Evolutionary conservation across 2,329 filamentous ascomycete species (phyloP).

Genomic region (Juglanconis sp.): DNA sequence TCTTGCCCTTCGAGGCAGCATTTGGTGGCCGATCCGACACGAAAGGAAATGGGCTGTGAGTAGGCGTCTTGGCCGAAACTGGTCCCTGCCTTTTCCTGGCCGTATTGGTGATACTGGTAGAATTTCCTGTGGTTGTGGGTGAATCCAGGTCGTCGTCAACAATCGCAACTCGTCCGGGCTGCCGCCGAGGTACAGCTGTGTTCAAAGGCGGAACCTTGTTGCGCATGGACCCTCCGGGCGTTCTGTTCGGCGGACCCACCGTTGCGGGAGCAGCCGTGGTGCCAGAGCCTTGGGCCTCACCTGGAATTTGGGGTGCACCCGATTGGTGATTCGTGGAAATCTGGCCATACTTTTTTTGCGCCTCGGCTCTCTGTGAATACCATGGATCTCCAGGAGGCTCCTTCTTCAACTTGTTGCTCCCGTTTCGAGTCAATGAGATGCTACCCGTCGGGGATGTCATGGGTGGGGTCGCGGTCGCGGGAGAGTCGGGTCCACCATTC

Average conservation of each 20-base stretch:
- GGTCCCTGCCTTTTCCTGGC: conserved; percentile 18
- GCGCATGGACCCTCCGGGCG: conserved; percentile 15
- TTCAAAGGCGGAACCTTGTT: conserved; percentile 13
- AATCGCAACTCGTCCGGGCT: conserved; percentile 8
- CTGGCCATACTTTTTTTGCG: conserved; percentile 33
- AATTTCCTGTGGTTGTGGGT: conserved; percentile 20
- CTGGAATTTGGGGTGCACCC: conserved; percentile 1
- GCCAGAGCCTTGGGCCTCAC: neutral
- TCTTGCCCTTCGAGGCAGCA: conserved; percentile 4
- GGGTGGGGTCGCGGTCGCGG: conserved; percentile 25
- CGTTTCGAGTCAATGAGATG: conserved; percentile 41
- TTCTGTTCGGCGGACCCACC: conserved; percentile 7
- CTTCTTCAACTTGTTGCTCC: conserved; percentile 59
- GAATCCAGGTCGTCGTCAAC: conserved; percentile 19
- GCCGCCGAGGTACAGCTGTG: conserved; percentile 8
- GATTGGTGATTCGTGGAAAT: neutral
- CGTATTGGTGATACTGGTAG: conserved; percentile 23
- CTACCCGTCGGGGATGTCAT: conserved; percentile 29
- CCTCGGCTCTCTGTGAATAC: conserved; percentile 40
- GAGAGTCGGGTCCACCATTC: conserved; percentile 24
- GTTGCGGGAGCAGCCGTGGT: conserved; percentile 13
- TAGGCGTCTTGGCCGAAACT: conserved; percentile 15
- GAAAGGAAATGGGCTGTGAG: conserved; percentile 11
- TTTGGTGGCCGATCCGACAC: conserved; percentile 9
- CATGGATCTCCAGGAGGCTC: conserved; percentile 52